Evolutionary conservation across 176 grass and related monocot species (phyloP).

Genomic region (Ampelocalamus luodianensis): DNA sequence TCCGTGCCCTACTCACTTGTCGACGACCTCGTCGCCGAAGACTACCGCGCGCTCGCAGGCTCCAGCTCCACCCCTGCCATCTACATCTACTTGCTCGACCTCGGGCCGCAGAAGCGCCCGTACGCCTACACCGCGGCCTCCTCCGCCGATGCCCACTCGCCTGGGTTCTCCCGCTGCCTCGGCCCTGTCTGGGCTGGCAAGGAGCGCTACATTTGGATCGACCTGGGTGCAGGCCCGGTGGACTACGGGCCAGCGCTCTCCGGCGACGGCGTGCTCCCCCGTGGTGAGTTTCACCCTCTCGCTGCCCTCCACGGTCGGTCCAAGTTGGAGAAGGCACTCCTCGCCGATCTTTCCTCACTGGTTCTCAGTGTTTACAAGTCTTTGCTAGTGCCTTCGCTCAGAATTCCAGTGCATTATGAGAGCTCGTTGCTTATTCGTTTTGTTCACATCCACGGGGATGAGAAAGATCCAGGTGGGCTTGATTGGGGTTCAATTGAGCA

Average conservation of each 20-base stretch:
- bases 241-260: slow-evolving; percentile 89
- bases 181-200: slow-evolving; percentile 84
- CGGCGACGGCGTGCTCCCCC: slow-evolving; percentile 82
- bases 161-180: slow-evolving; percentile 71
- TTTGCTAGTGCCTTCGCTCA: slow-evolving; percentile 78
- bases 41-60: slow-evolving; percentile 55
- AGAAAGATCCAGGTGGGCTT: slow-evolving; percentile 60
- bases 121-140: slow-evolving; percentile 78
- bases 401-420: slow-evolving; percentile 88
- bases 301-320: slow-evolving; percentile 81
- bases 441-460: slow-evolving; percentile 81
- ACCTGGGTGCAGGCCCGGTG: slow-evolving; percentile 81
- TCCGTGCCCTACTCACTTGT: slow-evolving; percentile 77
- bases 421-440: slow-evolving; percentile 74
- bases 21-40: slow-evolving; percentile 63
- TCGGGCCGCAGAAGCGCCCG: slow-evolving; percentile 59
- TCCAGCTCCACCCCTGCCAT: slow-evolving; percentile 57
- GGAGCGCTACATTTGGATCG: slow-evolving; percentile 95
- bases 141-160: slow-evolving; percentile 49
- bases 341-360: slow-evolving; percentile 71
- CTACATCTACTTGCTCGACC: slow-evolving; percentile 89
- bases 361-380: slow-evolving; percentile 77
- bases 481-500: slow-evolving; percentile 73
- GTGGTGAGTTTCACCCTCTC: slow-evolving; percentile 93
- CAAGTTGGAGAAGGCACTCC: slow-evolving; percentile 68